These are phyloP conservation scores for Dissophora ornata DNA, from an alignment of 192 early-diverging fungal genomes.

Conservation along the genomic window DNA sequence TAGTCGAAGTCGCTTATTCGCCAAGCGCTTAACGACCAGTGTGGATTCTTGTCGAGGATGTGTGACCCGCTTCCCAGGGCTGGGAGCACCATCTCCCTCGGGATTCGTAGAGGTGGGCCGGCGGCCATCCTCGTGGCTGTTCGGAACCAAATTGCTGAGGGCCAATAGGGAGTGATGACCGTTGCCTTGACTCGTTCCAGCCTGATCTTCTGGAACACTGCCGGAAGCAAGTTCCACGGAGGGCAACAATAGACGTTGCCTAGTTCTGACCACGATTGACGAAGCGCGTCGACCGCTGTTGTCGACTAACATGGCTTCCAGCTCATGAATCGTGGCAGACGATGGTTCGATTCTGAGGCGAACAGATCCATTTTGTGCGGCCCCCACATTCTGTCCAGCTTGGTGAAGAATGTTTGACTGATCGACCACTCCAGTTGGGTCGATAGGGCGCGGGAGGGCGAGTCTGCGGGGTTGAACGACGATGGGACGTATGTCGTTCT, in stretches of 20 bases:
- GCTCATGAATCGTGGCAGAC: too few relatives aligned
- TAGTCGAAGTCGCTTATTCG: background rate
- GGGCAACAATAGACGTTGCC: too few relatives aligned
- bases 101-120: background rate
- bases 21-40: constrained; percentile 9
- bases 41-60: background rate
- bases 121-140: background rate
- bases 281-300: too few relatives aligned
- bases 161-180: constrained; percentile 17
- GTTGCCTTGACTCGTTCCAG: constrained; percentile 7
- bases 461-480: constrained; percentile 39
- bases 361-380: constrained; percentile 32
- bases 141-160: constrained; percentile 22
- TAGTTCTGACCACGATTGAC: too few relatives aligned
- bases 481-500: constrained; percentile 30
- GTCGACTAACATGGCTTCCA: too few relatives aligned
- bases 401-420: background rate
- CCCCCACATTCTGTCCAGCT: constrained; percentile 22
- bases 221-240: too few relatives aligned
- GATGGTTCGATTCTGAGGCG: too few relatives aligned
- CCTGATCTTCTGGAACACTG: too few relatives aligned
- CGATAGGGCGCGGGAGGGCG: constrained; percentile 12
- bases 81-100: constrained; percentile 1
- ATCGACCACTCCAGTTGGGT: constrained; percentile 35
- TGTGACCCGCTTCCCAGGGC: constrained; percentile 6